Evolutionary conservation across 208 protist genomes (phyloP).

Genomic region (Trypanosoma theileri): DNA sequence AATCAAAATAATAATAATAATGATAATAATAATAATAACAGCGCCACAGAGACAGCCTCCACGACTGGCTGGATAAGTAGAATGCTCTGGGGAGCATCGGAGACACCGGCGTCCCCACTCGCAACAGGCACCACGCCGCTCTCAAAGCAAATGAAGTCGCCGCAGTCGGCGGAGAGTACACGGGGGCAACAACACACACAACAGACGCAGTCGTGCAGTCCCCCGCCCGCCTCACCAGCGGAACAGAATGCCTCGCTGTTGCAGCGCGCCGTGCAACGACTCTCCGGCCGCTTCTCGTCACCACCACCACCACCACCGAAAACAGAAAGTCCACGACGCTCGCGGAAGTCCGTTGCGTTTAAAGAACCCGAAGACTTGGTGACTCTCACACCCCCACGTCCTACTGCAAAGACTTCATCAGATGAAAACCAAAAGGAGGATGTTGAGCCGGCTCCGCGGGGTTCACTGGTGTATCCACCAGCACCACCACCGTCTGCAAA

Average conservation of each 20-base stretch:
- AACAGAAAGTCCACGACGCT: slow-evolving; percentile 21
- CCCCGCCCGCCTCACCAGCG: background rate
- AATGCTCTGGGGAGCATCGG: slow-evolving; percentile 2
- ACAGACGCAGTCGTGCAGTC: background rate
- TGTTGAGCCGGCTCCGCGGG: slow-evolving; percentile 1
- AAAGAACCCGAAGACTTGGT: slow-evolving; percentile 49
- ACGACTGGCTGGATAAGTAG: slow-evolving; percentile 2
- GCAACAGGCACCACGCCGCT: background rate
- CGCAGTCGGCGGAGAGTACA: background rate
- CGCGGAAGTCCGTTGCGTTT: slow-evolving; percentile 82
- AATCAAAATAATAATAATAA: background rate
- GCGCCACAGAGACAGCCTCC: background rate
- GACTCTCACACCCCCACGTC: slow-evolving; percentile 24
- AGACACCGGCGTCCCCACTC: background rate
- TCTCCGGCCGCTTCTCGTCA: slow-evolving; percentile 16
- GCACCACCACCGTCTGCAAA: slow-evolving; percentile 28
- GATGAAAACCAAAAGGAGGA: slow-evolving; percentile 12
- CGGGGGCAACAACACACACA: no score
- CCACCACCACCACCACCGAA: background rate
- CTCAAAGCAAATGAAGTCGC: background rate
- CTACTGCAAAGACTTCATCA: background rate
- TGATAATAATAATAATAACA: background rate
- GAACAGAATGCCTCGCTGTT: slow-evolving; percentile 19
- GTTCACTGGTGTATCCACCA: slow-evolving; percentile 16
- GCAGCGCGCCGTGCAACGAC: slow-evolving; percentile 28